phyloP scores from a whole-genome alignment of 2,329 filamentous ascomycete species.

The Aspergillus candidus region DNA sequence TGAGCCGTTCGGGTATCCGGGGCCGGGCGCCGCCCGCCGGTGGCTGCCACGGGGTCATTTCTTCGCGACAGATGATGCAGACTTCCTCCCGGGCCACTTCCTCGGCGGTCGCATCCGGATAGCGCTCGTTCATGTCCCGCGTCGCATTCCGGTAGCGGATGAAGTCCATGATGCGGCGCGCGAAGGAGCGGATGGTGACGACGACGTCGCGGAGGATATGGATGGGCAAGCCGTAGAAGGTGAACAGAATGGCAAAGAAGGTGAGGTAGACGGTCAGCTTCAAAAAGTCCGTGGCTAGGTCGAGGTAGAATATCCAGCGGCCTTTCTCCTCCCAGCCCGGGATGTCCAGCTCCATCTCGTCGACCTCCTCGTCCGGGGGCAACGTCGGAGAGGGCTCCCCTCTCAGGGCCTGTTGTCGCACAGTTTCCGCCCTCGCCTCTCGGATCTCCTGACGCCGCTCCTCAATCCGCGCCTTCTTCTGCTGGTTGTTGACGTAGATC shows the following conservation, averaged over 20 bases:
- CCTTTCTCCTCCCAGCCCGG: constrained; percentile 96
- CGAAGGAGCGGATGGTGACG: constrained; percentile 85
- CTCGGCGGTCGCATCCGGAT: constrained; percentile 82
- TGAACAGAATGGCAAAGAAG: constrained; percentile 89
- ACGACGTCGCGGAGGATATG: constrained; percentile 96
- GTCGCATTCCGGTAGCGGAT: constrained; percentile 86
- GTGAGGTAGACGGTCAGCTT: constrained; percentile 83
- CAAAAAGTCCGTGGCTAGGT: constrained; percentile 80
- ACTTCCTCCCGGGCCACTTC: constrained; percentile 83
- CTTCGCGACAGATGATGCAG: constrained; percentile 95
- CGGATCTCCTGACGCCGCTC: constrained; percentile 64
- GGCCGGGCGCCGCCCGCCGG: constrained; percentile 37
- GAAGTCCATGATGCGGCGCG: constrained; percentile 82
- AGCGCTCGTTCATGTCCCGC: constrained; percentile 83
- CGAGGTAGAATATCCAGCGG: constrained; percentile 81
- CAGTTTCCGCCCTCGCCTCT: constrained; percentile 45
- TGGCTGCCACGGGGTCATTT: constrained; percentile 76
- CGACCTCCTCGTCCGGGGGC: constrained; percentile 66
- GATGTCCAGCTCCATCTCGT: constrained; percentile 91
- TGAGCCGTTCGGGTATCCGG: constrained; percentile 66
- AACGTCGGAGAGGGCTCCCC: constrained; percentile 41
- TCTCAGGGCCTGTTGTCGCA: constrained; percentile 31
- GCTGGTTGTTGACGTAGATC: constrained; percentile 64
- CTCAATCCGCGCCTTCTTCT: constrained; percentile 64
- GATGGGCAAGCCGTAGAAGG: constrained; percentile 91